Evolutionary conservation across 805 yeast genomes (phyloP).

Genomic region (Peterozyma toletana): DNA sequence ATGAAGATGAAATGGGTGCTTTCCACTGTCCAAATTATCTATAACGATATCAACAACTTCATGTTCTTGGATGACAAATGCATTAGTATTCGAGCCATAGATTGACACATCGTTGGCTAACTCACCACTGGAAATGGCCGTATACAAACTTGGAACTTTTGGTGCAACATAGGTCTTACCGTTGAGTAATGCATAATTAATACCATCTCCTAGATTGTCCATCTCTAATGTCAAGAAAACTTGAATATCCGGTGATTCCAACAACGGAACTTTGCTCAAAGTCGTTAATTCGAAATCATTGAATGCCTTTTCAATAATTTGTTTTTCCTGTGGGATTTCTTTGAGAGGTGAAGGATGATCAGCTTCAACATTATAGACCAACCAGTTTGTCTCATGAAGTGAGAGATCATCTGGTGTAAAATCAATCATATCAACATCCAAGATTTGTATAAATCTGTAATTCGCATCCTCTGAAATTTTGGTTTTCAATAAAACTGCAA

Average conservation of each 20-base stretch:
- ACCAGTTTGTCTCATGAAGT: slow-evolving; percentile 45
- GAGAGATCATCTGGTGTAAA: slow-evolving; percentile 51
- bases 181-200: slow-evolving; percentile 73
- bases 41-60: slow-evolving; percentile 71
- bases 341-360: neutral
- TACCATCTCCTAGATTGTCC: slow-evolving; percentile 68
- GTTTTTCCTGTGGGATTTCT: slow-evolving; percentile 46
- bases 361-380: slow-evolving; percentile 37
- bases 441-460: slow-evolving; percentile 52
- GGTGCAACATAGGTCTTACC: slow-evolving; percentile 59
- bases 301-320: slow-evolving; percentile 35
- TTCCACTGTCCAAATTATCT: slow-evolving; percentile 74
- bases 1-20: slow-evolving; percentile 75
- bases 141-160: slow-evolving; percentile 61
- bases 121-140: slow-evolving; percentile 57
- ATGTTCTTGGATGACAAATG: slow-evolving; percentile 49
- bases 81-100: slow-evolving; percentile 67
- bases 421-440: slow-evolving; percentile 68
- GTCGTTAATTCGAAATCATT: slow-evolving; percentile 45
- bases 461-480: slow-evolving; percentile 36
- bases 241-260: slow-evolving; percentile 54
- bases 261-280: slow-evolving; percentile 27
- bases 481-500: slow-evolving; percentile 59
- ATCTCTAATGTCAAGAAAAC: slow-evolving; percentile 53
- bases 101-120: slow-evolving; percentile 48